These are phyloP conservation scores for Passalora sequoiae DNA, from an alignment of 2,329 filamentous ascomycete species.

Conservation along the genomic window DNA sequence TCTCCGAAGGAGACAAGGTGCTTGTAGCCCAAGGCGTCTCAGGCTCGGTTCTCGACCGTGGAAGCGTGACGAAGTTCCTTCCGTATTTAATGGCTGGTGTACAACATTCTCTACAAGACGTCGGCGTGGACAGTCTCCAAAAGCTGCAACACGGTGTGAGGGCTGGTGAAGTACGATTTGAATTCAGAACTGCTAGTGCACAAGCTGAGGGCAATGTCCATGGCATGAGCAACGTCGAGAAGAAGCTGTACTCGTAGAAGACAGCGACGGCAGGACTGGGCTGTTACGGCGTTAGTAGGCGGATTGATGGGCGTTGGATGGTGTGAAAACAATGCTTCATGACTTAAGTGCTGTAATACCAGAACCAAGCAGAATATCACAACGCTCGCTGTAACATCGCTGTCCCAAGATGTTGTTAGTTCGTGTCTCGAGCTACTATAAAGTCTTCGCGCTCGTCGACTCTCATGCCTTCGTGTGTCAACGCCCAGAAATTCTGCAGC, in stretches of 20 bases:
- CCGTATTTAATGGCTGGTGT: constrained; percentile 93
- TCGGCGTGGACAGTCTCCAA: constrained; percentile 73
- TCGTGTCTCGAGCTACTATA: too few relatives aligned
- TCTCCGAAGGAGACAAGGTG: constrained; percentile 91
- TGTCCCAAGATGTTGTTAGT: too few relatives aligned
- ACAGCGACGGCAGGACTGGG: too few relatives aligned
- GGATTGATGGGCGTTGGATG: too few relatives aligned
- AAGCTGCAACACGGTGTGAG: constrained; percentile 71
- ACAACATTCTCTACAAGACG: constrained; percentile 96
- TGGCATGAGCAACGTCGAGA: constrained; percentile 95
- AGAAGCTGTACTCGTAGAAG: constrained; percentile 88
- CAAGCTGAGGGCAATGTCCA: constrained; percentile 96
- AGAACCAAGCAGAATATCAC: too few relatives aligned
- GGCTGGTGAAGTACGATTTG: constrained; percentile 77
- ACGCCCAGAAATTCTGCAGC: too few relatives aligned
- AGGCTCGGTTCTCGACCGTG: constrained; percentile 74
- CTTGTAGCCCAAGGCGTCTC: constrained; percentile 96
- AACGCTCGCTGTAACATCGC: too few relatives aligned
- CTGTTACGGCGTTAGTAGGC: too few relatives aligned
- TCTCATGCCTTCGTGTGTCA: too few relatives aligned
- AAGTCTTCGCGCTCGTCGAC: too few relatives aligned
- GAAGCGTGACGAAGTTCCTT: constrained; percentile 86
- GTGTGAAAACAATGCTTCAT: too few relatives aligned
- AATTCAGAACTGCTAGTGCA: constrained; percentile 87
- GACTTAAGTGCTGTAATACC: too few relatives aligned